Base-by-base conservation (phyloP, 1,284 basidiomycete genomes). In the Agroathelia rolfsii region DNA sequence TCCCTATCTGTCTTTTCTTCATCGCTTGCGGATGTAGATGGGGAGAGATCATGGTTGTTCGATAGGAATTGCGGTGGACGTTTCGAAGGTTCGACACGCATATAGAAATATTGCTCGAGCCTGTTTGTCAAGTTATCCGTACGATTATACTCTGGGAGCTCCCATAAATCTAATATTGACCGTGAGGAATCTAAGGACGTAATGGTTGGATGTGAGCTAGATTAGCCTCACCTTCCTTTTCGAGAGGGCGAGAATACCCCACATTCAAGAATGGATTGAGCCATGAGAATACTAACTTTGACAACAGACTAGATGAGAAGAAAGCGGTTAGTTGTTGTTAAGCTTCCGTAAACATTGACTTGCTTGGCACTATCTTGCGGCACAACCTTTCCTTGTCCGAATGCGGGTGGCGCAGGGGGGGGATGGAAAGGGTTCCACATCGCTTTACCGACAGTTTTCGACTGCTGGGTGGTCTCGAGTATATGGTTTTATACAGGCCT, bases 201-300 rank as follows among this genome's bases (percentile, higher is more conserved):
- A n/a, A n/a, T n/a, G n/a, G n/a, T n/a, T n/a, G n/a, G n/a, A n/a
- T n/a, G n/a, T n/a, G n/a, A n/a, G n/a, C n/a, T n/a, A n/a, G n/a
- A n/a, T n/a, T n/a, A n/a, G n/a, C n/a, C 61, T 12, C 24, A 68
- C 72, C 72, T 28, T 74, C 70, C 50, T 68, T 62, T 50, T 72
- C 54, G 10, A 74, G 42, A 0, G 72, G 72, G 24, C 72, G 55
- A 11, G 69, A 67, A 41, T 66, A 75, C 1, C 72, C 72, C 17
- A 74, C 70, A 16, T 58, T 48, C 3, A 74, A 55, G 35, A 76
- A 66, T 0, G 70, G 59, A 22, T 53, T 53, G 0, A 75, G 42
- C 72, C 72, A 76, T 16, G 60, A 53, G 28, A 71, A 66, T 8
- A 66, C 39, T 3, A 74, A 46, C 26, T 53, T 56, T 2, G 70